These are phyloP conservation scores for Aureoboletus auriporus DNA, from an alignment of 768 basidiomycete species.

Conservation along the genomic window DNA sequence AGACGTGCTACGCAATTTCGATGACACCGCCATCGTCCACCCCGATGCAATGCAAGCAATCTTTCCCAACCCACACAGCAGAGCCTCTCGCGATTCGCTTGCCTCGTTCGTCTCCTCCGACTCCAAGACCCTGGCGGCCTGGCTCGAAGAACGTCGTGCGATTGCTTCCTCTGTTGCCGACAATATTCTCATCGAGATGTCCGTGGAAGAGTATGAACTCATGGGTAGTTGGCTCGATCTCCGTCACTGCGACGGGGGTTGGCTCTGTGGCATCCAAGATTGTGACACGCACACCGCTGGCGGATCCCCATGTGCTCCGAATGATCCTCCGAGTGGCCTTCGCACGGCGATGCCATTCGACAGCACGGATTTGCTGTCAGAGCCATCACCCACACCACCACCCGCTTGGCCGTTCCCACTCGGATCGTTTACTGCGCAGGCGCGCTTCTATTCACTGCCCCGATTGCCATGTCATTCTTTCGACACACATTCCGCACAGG, in stretches of 20 bases:
- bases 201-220: conserved; percentile 46
- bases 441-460: conserved; percentile 23
- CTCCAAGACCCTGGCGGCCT: conserved; percentile 27
- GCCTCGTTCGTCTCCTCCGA: conserved; percentile 31
- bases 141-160: conserved; percentile 40
- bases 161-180: conserved; percentile 25
- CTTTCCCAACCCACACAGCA: conserved; percentile 5
- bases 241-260: conserved; percentile 15
- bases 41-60: conserved; percentile 5
- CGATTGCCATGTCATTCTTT: conserved; percentile 19
- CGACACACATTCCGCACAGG: conserved; percentile 15
- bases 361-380: conserved; percentile 13
- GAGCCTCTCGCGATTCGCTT: conserved; percentile 20
- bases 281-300: conserved; percentile 29
- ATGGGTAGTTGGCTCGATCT: conserved; percentile 45
- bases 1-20: conserved; percentile 8
- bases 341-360: conserved; percentile 26
- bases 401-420: conserved; percentile 8
- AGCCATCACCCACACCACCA: neutral
- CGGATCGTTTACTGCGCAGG: conserved; percentile 16
- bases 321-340: conserved; percentile 14
- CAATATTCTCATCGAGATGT: conserved; percentile 30
- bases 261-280: conserved; percentile 27
- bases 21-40: conserved; percentile 1
- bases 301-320: conserved; percentile 31